Evolutionary conservation across 2,329 filamentous ascomycete genomes (phyloP), one percentile per base, ranked within the genome.

Genomic region (Plectosphaerella cucumerina): DNA sequence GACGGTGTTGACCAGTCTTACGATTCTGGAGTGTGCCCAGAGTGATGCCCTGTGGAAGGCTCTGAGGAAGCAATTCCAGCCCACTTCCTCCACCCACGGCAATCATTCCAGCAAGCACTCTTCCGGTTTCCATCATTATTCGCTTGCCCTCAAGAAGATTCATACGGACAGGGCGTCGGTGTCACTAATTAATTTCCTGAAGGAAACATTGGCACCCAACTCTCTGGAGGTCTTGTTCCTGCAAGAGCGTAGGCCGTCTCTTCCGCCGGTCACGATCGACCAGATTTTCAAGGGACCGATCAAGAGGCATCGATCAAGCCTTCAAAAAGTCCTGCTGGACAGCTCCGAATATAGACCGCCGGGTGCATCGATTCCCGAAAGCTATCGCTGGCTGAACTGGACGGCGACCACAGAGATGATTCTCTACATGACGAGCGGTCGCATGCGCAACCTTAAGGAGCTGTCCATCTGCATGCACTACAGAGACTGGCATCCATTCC

Each of bases 401-500:
- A 82, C 86, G 65, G 74, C 89, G 49, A 84, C 76, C 47, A 77
- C 82, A 4, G 85, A 90, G 20, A 80, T 89, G 37, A 65, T 94
- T 43, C 75, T 78, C 0, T 94, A 88, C 63, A 77, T 94, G 49
- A 90, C 86, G 2, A 89, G 87, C 62, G 88, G 88, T 5, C 83
- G 84, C 52, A 90, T 94, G 88, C 76, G 73, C 18, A 82, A 75
- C 56, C 70, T 94, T 42, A 79, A 79, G 50, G 89, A 94, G 67
- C 70, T 94, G 22, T 85, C 86, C 10, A 80, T 89, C 58, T 80
- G 83, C 1, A 77, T 94, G 50, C 81, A 90, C 55, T 89, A 87
- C 65, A 83, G 80, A 58, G 86, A 92, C 60, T 94, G 89, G 89
- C 89, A 94, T 67, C 85, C 82, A 56, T 90, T 94, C 70, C 77